A percentile compares a stretch with the other conserved stretches of the same genome.
phyloP scores from a whole-genome alignment of 257 asterid species.

The Nicotiana sylvestris region DNA sequence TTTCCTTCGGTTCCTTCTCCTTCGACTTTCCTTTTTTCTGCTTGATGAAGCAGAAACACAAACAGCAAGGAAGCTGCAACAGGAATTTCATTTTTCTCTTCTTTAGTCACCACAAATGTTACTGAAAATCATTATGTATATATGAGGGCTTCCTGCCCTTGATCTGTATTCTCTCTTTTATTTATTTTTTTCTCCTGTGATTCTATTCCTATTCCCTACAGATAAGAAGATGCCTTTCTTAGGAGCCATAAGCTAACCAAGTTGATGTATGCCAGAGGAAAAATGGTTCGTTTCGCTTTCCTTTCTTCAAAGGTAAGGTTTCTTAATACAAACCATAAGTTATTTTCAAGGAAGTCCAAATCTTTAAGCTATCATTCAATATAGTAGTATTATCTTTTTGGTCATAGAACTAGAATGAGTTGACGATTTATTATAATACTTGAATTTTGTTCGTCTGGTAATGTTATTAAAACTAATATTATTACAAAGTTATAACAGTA shows the following conservation, averaged over 20 bases:
- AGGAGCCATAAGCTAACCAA: constrained; percentile 1
- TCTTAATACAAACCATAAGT: neutral
- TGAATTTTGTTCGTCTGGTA: too few relatives aligned
- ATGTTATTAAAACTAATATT: neutral
- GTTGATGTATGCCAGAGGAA: constrained; percentile 2
- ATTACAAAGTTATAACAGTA: too few relatives aligned
- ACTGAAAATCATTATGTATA: constrained; percentile 18
- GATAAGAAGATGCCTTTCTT: constrained; percentile 27
- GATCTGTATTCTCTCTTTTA: neutral
- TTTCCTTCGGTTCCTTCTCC: constrained; percentile 24
- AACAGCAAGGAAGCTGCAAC: constrained; percentile 44
- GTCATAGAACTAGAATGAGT: too few relatives aligned
- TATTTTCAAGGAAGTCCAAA: neutral
- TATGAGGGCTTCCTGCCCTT: neutral
- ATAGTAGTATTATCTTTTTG: too few relatives aligned
- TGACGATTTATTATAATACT: neutral
- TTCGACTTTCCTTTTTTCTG: constrained; percentile 28
- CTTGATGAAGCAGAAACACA: constrained; percentile 62
- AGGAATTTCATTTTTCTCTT: constrained; percentile 38
- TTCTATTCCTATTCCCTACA: constrained; percentile 23
- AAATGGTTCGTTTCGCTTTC: constrained; percentile 6
- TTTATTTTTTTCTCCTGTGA: constrained; percentile 17
- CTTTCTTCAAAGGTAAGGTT: constrained; percentile 6
- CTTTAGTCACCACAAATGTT: neutral
- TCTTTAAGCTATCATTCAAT: neutral